Evolutionary conservation across 331 rosid species (phyloP).

Genomic region (Pyracantha coccinea): DNA sequence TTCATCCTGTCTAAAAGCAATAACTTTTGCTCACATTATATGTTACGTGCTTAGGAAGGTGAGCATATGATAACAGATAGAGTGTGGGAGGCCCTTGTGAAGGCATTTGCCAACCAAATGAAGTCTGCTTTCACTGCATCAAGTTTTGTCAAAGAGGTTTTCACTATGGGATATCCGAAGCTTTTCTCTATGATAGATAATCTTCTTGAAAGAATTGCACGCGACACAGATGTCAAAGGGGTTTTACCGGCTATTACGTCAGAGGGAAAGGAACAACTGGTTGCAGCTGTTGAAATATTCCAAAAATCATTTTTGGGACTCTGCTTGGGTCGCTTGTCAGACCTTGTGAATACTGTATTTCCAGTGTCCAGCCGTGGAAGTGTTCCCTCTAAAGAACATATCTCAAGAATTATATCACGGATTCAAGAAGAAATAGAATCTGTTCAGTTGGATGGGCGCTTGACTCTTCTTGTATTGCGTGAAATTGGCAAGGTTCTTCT

Average conservation of each 20-base stretch:
- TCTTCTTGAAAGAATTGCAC: slow-evolving; percentile 90
- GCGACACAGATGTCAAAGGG: slow-evolving; percentile 88
- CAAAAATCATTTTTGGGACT: slow-evolving; percentile 86
- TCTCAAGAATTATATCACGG: slow-evolving; percentile 67
- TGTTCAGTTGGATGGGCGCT: slow-evolving; percentile 86
- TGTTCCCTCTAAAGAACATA: slow-evolving; percentile 92
- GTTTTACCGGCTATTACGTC: slow-evolving; percentile 83
- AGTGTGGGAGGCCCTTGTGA: slow-evolving; percentile 92
- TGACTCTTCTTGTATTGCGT: slow-evolving; percentile 93
- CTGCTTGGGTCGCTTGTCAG: slow-evolving; percentile 90
- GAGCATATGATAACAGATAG: slow-evolving; percentile 79
- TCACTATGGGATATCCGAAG: slow-evolving; percentile 92
- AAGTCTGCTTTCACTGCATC: slow-evolving; percentile 97
- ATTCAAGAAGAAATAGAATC: slow-evolving; percentile 95
- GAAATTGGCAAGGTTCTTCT: slow-evolving; percentile 93
- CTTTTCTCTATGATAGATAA: slow-evolving; percentile 86
- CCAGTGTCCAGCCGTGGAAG: slow-evolving; percentile 93
- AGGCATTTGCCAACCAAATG: slow-evolving; percentile 92
- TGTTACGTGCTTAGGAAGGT: slow-evolving; percentile 60
- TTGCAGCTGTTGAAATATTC: slow-evolving; percentile 82
- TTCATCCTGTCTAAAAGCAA: not conserved
- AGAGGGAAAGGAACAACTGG: slow-evolving; percentile 68
- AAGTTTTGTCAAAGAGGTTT: slow-evolving; percentile 91
- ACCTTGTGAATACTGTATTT: slow-evolving; percentile 84
- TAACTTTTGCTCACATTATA: slow-evolving; percentile 15